Base-by-base conservation (phyloP, 495 filamentous ascomycete species). In the Chaetomium cochliodes region DNA sequence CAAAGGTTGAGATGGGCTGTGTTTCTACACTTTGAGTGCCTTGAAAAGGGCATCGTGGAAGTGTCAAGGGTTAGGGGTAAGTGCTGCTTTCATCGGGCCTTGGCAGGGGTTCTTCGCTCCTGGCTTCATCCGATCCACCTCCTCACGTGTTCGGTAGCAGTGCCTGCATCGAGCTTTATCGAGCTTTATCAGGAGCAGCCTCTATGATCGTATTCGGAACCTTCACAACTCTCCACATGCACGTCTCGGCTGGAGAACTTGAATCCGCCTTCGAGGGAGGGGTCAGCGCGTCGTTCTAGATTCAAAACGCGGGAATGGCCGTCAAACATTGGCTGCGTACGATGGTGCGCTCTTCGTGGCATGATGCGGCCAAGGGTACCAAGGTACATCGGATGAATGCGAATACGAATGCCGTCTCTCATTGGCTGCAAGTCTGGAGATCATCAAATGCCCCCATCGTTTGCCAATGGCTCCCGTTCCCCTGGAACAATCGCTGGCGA, bases 391-490 rank as follows among this genome's bases (percentile, higher is more conserved):
- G 26, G 49, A 44, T 23, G 65, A 71, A 75, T 65, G 44, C 73
- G 73, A 75, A 75, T 75, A 75, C 73, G 73, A 73, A 53, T 1
- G 18, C 23, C 37, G 9, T 1, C 42, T 47, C 39, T 73, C 63
- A 70, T 73, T 74, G 72, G 71, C 44, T 56, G n/a, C 16, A 5
- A 9, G 3, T 12, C 2, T 25, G 55, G 26, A 22, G 28, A 49
- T 46, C 23, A 64, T 37, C 61, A 33, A 16, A 50, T 37, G 20
- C 28, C 23, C 55, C 42, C 22, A 5, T 18, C 22, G 30, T 9
- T 37, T 33, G 28, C 59, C 64, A 66, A 64, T 64, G 58, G 37
- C 62, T 39, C 22, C 59, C 33, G 23, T 44, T 42, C 54, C 63
- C 63, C 47, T 65, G 57, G 39, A 53, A 52, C 42, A 12, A 28